Evolutionary conservation across 768 basidiomycete genomes (phyloP), one percentile per base, ranked within the genome.

Genomic region (Lactarius quietus): DNA sequence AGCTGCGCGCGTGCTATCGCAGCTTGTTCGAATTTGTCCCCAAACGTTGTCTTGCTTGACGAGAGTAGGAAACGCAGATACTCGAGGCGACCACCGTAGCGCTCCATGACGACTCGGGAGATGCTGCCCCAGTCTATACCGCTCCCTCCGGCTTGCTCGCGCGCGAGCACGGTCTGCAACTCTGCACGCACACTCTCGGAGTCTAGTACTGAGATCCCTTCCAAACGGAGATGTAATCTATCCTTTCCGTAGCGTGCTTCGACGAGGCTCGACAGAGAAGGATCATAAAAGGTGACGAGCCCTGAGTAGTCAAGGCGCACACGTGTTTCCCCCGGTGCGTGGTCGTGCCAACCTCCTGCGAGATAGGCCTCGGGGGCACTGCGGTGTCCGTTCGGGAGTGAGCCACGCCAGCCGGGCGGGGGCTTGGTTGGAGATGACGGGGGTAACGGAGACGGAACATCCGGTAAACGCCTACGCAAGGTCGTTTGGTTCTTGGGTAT

Each of bases 211-310:
- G 66, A 72, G 63, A 81, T 78, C 3, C 71, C 72, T n/a, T 71
- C 66, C 18, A 80, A 53, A 10, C 78, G 75, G 61, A 82, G 78
- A 28, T 75, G 67, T 69, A 75, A 73, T 12, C 80, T 71, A 28
- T 76, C 72, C 59, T 76, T 69, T 5, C 70, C 73, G 1, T 69
- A 58, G 1, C 81, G 73, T 6, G 68, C 63, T 0, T 52, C 65
- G 43, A 78, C 73, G 14, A 83, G 74, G 59, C 75, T 78, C 1
- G 78, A 76, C 8, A 79, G 71, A 0, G 59, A 60, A 3, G 73
- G 73, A 65, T 83, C 81, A 66, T 81, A 83, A 61, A 83, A 78
- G 0, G 81, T 80, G 20, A 82, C 67, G 17, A 79, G 63, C 17
- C 78, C 74, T 3, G 79, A 69, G 52, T 79, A 75, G 70, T 83